phyloP scores from a whole-genome alignment of 495 filamentous ascomycete species.

The Acidomyces sp. region DNA sequence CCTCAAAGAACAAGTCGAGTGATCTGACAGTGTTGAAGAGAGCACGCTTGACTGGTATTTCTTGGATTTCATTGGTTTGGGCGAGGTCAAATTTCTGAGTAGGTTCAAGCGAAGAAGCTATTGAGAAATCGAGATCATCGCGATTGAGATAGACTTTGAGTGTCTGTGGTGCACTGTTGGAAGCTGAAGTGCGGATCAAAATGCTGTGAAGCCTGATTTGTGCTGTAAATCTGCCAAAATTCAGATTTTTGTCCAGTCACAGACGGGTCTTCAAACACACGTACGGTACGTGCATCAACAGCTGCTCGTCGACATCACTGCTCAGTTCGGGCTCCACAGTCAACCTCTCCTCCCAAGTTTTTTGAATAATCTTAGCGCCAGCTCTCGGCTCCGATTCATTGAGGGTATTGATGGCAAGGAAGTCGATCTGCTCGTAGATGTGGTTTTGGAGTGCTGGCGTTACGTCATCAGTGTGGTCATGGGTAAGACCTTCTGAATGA shows the following conservation, averaged over 20 bases:
- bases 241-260: neutral
- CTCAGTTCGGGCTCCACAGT: constrained; percentile 55
- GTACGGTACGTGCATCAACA: constrained; percentile 86
- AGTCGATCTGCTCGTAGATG: constrained; percentile 82
- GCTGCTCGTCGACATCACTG: constrained; percentile 82
- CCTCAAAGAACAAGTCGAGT: constrained; percentile 70
- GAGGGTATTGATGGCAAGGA: constrained; percentile 68
- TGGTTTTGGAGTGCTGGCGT: constrained; percentile 76
- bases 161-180: constrained; percentile 60
- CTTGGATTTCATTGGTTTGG: constrained; percentile 70
- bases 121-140: constrained; percentile 70
- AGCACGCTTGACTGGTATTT: constrained; percentile 70
- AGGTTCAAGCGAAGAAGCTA: constrained; percentile 51
- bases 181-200: constrained; percentile 62
- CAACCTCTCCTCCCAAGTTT: constrained; percentile 76
- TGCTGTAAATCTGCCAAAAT: constrained; percentile 62
- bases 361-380: constrained; percentile 66
- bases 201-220: constrained; percentile 85
- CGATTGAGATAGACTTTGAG: constrained; percentile 76
- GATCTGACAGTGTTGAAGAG: constrained; percentile 71
- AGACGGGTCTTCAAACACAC: constrained; percentile 25
- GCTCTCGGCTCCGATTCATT: constrained; percentile 62
- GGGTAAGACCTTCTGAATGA: constrained; percentile 34
- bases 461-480: constrained; percentile 83
- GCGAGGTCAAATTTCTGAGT: constrained; percentile 69